These are phyloP conservation scores for Pleodorina starrii DNA, from an alignment of 139 green algal genomes.

Conservation along the genomic window DNA sequence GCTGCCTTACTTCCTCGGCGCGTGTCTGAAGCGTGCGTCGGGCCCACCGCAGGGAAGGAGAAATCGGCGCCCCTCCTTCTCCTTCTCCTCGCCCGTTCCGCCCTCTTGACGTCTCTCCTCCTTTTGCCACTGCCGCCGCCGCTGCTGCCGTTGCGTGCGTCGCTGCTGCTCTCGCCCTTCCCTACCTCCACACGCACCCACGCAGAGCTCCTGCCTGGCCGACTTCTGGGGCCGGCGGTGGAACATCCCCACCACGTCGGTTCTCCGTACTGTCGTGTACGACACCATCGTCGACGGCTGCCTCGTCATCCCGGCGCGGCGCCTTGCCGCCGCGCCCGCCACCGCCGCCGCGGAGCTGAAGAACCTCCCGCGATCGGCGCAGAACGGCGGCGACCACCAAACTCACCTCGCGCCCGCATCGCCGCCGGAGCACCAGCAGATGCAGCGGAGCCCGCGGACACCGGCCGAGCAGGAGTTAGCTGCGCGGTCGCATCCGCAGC, in stretches of 20 bases:
- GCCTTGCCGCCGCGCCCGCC: background rate
- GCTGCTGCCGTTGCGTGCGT: too few species aligned
- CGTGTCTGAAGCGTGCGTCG: too few species aligned
- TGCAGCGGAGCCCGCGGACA: too few species aligned
- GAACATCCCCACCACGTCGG: slow-evolving; percentile 63
- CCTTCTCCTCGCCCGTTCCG: background rate
- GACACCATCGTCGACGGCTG: slow-evolving; percentile 57
- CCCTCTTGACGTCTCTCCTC: background rate
- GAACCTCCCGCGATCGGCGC: too few species aligned
- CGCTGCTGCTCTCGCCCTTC: background rate
- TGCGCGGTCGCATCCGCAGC: background rate
- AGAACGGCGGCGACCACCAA: too few species aligned
- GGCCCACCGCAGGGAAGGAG: too few species aligned
- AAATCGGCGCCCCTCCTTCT: too few species aligned
- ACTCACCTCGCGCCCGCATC: too few species aligned
- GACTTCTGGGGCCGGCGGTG: slow-evolving; percentile 68
- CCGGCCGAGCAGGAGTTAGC: too few species aligned
- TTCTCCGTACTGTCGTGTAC: slow-evolving; percentile 58
- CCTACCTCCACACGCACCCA: background rate
- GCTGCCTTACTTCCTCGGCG: too few species aligned
- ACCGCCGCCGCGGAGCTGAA: too few species aligned
- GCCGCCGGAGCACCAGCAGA: too few species aligned
- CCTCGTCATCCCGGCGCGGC: background rate
- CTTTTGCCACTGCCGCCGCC: background rate
- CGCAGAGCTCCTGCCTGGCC: slow-evolving; percentile 41